A percentile compares a stretch with the other conserved stretches of the same genome.
Evolutionary conservation across 1,284 basidiomycete genomes (phyloP).

Genomic region (Tranzscheliella williamsii): DNA sequence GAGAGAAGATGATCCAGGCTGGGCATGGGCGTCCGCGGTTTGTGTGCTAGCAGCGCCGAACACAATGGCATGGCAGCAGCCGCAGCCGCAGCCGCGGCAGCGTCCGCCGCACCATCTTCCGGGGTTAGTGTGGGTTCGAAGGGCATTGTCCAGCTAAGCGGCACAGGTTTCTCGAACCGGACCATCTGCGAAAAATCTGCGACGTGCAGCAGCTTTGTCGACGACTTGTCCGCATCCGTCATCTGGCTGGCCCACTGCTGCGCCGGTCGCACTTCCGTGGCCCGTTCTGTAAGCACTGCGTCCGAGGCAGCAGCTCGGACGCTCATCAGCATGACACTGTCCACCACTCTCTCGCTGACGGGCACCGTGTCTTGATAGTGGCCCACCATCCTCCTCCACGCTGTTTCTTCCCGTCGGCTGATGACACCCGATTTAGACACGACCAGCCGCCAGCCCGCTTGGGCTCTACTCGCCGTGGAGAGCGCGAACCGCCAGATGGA

Average conservation of each 20-base stretch:
- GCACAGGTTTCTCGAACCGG: slow-evolving; percentile 6
- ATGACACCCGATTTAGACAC: slow-evolving; percentile 20
- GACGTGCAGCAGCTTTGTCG: slow-evolving; percentile 11
- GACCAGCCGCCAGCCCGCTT: slow-evolving; percentile 31
- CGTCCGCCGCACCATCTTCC: too few species aligned
- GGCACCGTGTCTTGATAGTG: slow-evolving; percentile 2
- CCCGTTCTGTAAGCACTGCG: slow-evolving; percentile 6
- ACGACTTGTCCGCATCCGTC: slow-evolving; percentile 2
- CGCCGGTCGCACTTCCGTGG: neutral
- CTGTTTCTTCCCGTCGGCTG: slow-evolving; percentile 10
- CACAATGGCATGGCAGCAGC: neutral
- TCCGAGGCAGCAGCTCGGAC: slow-evolving; percentile 15
- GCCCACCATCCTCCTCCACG: slow-evolving; percentile 13
- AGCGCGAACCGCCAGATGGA: slow-evolving; percentile 33
- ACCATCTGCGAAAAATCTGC: slow-evolving; percentile 20
- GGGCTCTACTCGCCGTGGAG: slow-evolving; percentile 24
- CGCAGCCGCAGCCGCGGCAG: too few species aligned
- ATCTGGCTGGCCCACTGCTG: slow-evolving; percentile 2
- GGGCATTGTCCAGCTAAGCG: slow-evolving; percentile 21
- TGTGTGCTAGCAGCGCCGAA: neutral
- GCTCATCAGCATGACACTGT: slow-evolving; percentile 11
- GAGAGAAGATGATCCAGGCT: neutral
- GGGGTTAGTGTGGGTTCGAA: neutral
- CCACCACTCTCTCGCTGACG: slow-evolving; percentile 3
- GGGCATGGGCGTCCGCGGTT: neutral